Base-by-base conservation (phyloP, 176 grass and related monocot genomes). In the Saccharum spontaneum region DNA sequence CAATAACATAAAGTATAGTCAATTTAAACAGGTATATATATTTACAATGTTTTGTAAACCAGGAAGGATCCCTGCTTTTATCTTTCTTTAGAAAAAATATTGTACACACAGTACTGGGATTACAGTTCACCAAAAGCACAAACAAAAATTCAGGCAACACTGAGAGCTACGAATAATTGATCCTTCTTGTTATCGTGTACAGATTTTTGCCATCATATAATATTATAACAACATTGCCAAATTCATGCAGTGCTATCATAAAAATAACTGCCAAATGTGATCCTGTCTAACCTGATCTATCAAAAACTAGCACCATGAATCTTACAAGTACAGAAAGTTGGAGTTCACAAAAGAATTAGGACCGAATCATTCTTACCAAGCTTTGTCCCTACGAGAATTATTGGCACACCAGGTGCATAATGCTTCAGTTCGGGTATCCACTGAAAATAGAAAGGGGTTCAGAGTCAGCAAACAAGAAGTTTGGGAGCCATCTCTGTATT, bases 381-480 rank as follows among this genome's bases (percentile, higher is more conserved):
- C 87, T 94, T 94, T 66, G 92, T 94, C 40, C 92, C 92, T 65
- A 94, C 92, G 0, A 94, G 92, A 78, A 94, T 91, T 28, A 94
- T 84, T 74, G 92, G 92, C 80, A 94, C 92, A 65, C 92, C 92
- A 46, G 92, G 92, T 50, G 92, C 92, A 79, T 91, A 94, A 86
- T 91, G 92, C 89, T 85, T 91, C 89, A 91, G 80, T 69, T 94
- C 92, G 85, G 92, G 89, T 79, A 94, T 94, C 92, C 92, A 94
- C 92, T 94, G 87, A 94, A 91, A 93, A 63, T 78, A 38, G 49
- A 76, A n/a, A n/a, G 26, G 54, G 73, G 66, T 41, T 81, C 41
- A 91, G 62, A 76, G 3, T 55, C 76, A 74, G 77, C 37, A 79
- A 63, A 64, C 26, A 5, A 13, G 22, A 79, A 73, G 48, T 48